These are phyloP conservation scores for Syzygium oleosum DNA, from an alignment of 345 rosid species.

Conservation along the genomic window DNA sequence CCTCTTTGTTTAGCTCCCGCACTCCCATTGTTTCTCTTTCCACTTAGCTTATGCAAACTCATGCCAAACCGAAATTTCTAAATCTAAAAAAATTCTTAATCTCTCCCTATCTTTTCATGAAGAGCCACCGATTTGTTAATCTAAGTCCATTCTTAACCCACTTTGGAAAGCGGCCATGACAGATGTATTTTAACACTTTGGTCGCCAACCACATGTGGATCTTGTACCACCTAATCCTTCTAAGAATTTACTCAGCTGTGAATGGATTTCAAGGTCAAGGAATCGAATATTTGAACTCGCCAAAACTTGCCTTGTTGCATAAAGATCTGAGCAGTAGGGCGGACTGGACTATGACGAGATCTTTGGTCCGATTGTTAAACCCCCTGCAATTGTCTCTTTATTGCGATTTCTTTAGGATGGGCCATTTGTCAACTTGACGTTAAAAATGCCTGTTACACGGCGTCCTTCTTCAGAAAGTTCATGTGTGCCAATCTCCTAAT, in stretches of 20 bases:
- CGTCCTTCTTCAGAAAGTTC: too few species aligned
- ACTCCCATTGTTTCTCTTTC: not conserved
- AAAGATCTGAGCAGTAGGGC: not conserved
- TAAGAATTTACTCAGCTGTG: too few species aligned
- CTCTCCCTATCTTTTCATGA: not conserved
- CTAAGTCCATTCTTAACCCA: not conserved
- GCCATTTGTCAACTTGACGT: not conserved
- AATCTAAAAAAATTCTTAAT: too few species aligned
- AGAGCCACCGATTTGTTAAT: not conserved
- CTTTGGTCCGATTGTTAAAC: accelerated
- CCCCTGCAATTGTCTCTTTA: not conserved
- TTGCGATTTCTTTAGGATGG: not conserved
- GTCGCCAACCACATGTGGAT: accelerated
- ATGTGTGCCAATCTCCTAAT: accelerated
- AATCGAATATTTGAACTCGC: accelerated
- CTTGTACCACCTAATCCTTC: not conserved
- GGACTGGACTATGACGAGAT: accelerated
- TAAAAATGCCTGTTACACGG: too few species aligned
- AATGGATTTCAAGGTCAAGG: not conserved
- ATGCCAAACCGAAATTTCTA: not conserved
- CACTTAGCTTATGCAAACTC: too few species aligned
- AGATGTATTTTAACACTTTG: too few species aligned
- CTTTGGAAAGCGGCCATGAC: not conserved
- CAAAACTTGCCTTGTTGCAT: not conserved
- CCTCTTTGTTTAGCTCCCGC: too few species aligned